Percentiles rank a stretch among this genome's conserved stretches.
These are phyloP conservation scores for Gliomastix tumulicola DNA, from an alignment of 2,329 filamentous ascomycete genomes.

Conservation along the genomic window DNA sequence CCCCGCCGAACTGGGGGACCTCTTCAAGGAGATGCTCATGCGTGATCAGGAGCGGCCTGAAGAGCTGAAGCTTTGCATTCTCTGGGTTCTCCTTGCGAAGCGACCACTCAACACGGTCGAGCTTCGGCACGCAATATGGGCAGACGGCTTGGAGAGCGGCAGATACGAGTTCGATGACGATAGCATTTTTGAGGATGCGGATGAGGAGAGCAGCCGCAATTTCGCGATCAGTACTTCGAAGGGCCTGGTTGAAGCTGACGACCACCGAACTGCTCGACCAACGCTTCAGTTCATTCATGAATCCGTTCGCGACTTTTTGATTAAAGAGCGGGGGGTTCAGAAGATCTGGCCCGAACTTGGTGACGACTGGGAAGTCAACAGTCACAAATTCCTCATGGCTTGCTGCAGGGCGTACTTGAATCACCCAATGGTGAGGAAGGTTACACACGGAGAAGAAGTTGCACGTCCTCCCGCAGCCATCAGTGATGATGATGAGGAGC, in stretches of 20 bases:
- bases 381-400: constrained; percentile 34
- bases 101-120: constrained; percentile 32
- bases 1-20: constrained; percentile 28
- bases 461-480: no score
- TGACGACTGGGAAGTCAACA: constrained; percentile 15
- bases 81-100: constrained; percentile 44
- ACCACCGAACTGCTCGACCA: constrained; percentile 17
- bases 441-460: neutral
- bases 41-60: constrained; percentile 34
- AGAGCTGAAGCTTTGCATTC: constrained; percentile 35
- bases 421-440: constrained; percentile 1
- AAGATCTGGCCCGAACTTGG: constrained; percentile 21
- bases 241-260: constrained; percentile 40
- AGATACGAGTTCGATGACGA: no score
- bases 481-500: no score
- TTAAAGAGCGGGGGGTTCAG: constrained; percentile 22
- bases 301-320: constrained; percentile 39
- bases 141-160: neutral
- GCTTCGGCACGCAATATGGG: constrained; percentile 23
- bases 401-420: constrained; percentile 33
- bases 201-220: constrained; percentile 1
- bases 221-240: constrained; percentile 38
- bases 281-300: constrained; percentile 48
- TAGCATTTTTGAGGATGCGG: no score
- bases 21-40: constrained; percentile 44